Percentiles rank a stretch among this genome's conserved stretches.
Evolutionary conservation across 768 basidiomycete species (phyloP).

Genomic region (Russula virescens): DNA sequence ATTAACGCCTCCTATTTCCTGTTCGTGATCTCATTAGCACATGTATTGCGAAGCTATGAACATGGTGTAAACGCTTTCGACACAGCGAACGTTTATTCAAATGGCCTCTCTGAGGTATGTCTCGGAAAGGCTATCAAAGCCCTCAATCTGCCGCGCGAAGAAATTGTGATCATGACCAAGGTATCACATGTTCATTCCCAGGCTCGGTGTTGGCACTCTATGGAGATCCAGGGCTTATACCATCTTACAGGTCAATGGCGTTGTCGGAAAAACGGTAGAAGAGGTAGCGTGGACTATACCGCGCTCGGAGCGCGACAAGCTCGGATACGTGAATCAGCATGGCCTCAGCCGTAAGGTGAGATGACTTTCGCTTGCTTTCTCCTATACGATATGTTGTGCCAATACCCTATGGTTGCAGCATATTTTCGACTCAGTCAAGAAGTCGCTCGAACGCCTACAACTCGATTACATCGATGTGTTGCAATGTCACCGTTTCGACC

Average conservation of each 20-base stretch:
- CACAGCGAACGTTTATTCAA: constrained; percentile 41
- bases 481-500: too few species aligned
- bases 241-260: background rate
- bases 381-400: background rate
- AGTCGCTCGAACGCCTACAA: too few species aligned
- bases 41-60: too few species aligned
- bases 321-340: constrained; percentile 35
- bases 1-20: background rate
- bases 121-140: constrained; percentile 40
- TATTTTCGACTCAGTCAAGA: constrained; percentile 65
- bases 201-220: too few species aligned
- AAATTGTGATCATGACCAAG: constrained; percentile 43
- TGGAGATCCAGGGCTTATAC: background rate
- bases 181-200: constrained; percentile 21
- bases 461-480: too few species aligned
- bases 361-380: background rate
- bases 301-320: constrained; percentile 21
- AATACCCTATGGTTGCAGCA: constrained; percentile 38
- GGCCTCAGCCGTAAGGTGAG: constrained; percentile 36
- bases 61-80: constrained; percentile 62
- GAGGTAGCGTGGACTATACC: background rate
- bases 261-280: background rate
- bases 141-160: constrained; percentile 35
- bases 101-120: constrained; percentile 33
- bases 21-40: background rate